Conservation (phyloP, 2,329 filamentous ascomycete genomes). For the Diatrype stigma region DNA sequence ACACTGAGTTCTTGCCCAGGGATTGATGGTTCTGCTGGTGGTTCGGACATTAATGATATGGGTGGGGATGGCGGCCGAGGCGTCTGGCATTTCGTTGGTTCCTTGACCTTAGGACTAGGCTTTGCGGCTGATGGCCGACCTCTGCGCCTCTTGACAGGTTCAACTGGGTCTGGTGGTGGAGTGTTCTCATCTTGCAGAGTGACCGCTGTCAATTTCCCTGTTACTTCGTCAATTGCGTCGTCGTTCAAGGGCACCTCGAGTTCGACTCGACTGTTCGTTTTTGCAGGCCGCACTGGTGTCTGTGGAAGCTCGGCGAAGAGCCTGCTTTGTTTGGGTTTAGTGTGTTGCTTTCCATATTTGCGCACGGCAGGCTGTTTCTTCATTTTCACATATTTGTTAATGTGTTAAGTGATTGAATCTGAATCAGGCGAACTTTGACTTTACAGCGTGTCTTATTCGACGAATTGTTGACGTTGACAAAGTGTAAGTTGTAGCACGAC, state of each 20-base stretch:
- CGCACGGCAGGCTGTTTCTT: conserved; percentile 38
- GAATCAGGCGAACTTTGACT: neutral
- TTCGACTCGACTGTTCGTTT: conserved; percentile 9
- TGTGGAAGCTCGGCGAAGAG: conserved; percentile 49
- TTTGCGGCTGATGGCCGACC: conserved; percentile 11
- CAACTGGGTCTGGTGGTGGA: conserved; percentile 4
- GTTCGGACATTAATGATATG: conserved; percentile 5
- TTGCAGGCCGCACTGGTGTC: conserved; percentile 38
- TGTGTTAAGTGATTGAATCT: neutral
- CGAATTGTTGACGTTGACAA: neutral
- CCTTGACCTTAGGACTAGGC: conserved; percentile 7
- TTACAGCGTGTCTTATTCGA: neutral
- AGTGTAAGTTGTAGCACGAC: too few relatives aligned
- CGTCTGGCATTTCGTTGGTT: conserved; percentile 8
- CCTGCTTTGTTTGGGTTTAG: conserved; percentile 42
- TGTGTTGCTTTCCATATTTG: conserved; percentile 49
- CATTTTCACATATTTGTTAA: conserved; percentile 33
- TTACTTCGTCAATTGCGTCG: conserved; percentile 27
- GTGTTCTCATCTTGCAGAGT: conserved; percentile 21
- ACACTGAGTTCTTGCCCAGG: conserved; percentile 32
- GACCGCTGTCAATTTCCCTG: conserved; percentile 26
- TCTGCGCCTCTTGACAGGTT: conserved; percentile 16
- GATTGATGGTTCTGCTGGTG: conserved; percentile 9
- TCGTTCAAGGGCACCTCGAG: conserved; percentile 14
- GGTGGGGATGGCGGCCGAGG: conserved; percentile 8